phyloP scores from a whole-genome alignment of 225 moss, liverwort and hornwort genomes.

The Neckera pumila region DNA sequence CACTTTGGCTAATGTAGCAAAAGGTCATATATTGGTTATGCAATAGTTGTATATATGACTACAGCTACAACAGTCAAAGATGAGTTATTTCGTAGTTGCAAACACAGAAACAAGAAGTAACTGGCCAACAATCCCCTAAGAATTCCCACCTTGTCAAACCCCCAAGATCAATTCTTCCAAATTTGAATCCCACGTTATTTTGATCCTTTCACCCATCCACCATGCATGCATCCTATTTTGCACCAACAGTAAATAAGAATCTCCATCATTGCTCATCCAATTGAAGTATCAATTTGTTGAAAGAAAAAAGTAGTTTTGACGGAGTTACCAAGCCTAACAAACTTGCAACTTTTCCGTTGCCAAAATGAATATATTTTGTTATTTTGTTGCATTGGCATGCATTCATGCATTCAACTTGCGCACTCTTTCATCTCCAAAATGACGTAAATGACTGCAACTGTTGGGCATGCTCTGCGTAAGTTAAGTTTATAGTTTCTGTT shows the following conservation, averaged over 20 bases:
- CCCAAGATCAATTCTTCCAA: neutral
- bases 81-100: too few species aligned
- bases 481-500: neutral
- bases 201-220: neutral
- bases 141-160: neutral
- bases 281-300: too few species aligned
- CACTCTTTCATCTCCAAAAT: neutral
- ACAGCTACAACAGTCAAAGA: too few species aligned
- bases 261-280: neutral
- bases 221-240: neutral
- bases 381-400: neutral
- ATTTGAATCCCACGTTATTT: neutral
- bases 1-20: too few species aligned
- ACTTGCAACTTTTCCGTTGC: neutral
- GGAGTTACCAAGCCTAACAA: neutral
- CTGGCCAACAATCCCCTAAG: neutral
- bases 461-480: neutral
- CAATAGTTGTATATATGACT: too few species aligned
- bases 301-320: neutral
- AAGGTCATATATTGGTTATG: too few species aligned
- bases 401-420: neutral
- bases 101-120: too few species aligned
- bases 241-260: rapidly evolving
- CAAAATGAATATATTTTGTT: neutral
- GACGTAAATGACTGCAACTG: neutral